These are phyloP conservation scores for Miscanthus lutarioriparius DNA, from an alignment of 176 grass and related monocot genomes.

Conservation along the genomic window DNA sequence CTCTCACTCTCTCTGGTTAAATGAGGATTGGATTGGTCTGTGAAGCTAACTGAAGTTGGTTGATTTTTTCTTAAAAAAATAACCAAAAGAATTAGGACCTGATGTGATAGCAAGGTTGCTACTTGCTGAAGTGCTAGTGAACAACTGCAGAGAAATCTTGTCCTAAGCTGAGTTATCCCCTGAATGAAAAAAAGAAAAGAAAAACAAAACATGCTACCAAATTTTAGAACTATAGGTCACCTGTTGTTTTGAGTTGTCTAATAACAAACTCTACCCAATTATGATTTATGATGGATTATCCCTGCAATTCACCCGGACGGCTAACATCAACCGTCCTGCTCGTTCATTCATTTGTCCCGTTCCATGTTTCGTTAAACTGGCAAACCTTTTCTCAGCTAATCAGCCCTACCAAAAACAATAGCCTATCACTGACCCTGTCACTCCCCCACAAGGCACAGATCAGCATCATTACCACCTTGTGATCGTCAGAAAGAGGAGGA, in stretches of 20 bases:
- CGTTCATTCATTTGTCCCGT: neutral
- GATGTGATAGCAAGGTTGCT: neutral
- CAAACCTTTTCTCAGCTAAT: neutral
- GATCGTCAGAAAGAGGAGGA: conserved; percentile 5
- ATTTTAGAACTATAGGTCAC: neutral
- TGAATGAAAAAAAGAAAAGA: neutral
- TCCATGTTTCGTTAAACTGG: neutral
- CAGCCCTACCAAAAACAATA: conserved; percentile 3
- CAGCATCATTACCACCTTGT: conserved; percentile 23
- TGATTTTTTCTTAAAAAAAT: neutral
- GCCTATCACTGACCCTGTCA: conserved; percentile 20
- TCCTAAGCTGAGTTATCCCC: neutral
- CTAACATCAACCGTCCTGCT: neutral
- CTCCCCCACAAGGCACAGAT: neutral
- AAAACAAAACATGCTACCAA: neutral
- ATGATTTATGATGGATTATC: neutral
- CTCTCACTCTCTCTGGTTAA: no score
- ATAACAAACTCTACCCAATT: neutral
- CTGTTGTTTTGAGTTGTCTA: neutral
- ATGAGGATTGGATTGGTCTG: neutral
- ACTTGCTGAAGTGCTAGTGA: neutral
- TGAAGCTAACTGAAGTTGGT: neutral
- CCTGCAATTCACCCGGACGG: neutral
- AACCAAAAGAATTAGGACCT: neutral
- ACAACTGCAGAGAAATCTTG: neutral